Evolutionary conservation across 2,329 filamentous ascomycete species (phyloP).

Genomic region (Metarhizium humberi): DNA sequence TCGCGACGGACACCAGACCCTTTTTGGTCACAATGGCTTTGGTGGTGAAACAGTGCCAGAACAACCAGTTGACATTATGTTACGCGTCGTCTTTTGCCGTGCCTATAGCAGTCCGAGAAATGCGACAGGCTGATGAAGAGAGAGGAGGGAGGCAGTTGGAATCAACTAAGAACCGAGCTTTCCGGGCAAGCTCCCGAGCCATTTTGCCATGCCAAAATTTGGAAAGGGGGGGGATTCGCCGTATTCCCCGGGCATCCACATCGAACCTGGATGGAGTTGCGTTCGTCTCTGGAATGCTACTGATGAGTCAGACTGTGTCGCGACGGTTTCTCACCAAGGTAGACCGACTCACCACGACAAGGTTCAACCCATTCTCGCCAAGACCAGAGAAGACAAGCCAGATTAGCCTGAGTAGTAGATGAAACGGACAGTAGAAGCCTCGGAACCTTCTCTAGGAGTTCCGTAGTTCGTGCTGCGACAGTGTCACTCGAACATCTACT

Average conservation of each 20-base stretch:
- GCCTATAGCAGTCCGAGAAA: too few species aligned
- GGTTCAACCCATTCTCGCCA: not conserved
- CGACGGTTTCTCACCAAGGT: not conserved
- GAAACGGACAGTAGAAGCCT: not conserved
- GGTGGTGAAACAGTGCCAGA: too few species aligned
- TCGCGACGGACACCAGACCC: too few species aligned
- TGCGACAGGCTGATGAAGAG: too few species aligned
- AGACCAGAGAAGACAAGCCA: not conserved
- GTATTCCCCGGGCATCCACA: too few species aligned
- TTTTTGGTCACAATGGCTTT: too few species aligned
- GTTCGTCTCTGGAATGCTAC: not conserved
- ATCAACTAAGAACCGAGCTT: not conserved
- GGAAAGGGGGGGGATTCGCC: too few species aligned
- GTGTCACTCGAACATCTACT: not conserved
- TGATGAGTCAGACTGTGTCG: not conserved
- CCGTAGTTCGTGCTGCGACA: not conserved
- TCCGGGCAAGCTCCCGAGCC: not conserved
- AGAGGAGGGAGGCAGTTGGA: too few species aligned
- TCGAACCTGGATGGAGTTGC: not conserved
- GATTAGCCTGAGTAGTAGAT: not conserved
- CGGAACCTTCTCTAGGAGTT: not conserved
- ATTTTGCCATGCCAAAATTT: not conserved
- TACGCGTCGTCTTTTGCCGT: too few species aligned
- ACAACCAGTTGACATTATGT: too few species aligned
- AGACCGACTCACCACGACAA: not conserved